Percentiles rank a stretch among this genome's conserved stretches.
These are phyloP conservation scores for Wilcoxina mikolae DNA, from an alignment of 495 filamentous ascomycete species.

Conservation along the genomic window DNA sequence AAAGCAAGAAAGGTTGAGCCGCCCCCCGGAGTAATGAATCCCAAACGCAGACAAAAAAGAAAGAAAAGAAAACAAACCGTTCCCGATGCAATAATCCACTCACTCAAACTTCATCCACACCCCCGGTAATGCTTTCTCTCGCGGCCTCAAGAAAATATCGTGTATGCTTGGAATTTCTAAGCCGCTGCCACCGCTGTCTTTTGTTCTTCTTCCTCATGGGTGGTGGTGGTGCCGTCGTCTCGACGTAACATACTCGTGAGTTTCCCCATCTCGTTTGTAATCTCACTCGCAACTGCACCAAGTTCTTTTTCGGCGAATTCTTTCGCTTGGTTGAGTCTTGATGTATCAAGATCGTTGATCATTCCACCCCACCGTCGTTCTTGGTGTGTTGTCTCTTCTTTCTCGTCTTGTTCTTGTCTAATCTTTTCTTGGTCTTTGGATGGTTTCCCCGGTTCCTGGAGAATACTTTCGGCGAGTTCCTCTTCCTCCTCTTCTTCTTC, in stretches of 20 bases:
- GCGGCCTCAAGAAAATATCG: no score
- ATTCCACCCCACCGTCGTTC: slow-evolving; percentile 8
- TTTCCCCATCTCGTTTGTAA: slow-evolving; percentile 14
- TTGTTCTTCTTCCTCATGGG: no score
- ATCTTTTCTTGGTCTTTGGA: slow-evolving; percentile 6
- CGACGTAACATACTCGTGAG: background rate
- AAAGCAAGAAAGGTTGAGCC: background rate
- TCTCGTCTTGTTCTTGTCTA: slow-evolving; percentile 9
- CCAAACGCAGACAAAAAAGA: no score
- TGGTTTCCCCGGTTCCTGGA: slow-evolving; percentile 3
- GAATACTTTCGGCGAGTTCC: slow-evolving; percentile 19
- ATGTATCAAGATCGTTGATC: slow-evolving; percentile 17
- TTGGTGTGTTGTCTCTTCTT: slow-evolving; percentile 2
- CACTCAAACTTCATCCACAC: no score
- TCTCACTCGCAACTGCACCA: slow-evolving; percentile 10
- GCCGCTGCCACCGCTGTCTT: no score
- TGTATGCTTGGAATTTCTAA: no score
- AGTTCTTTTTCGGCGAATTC: slow-evolving; percentile 21
- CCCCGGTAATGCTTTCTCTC: no score
- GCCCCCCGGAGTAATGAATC: no score
- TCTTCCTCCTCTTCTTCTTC: slow-evolving; percentile 32
- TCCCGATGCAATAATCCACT: no score
- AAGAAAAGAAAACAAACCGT: no score
- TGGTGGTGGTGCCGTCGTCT: no score
- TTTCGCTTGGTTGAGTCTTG: slow-evolving; percentile 9